A percentile compares a stretch with the other conserved stretches of the same genome.
Conservation (phyloP, 140 eudicot species). For the Cichorium intybus region DNA sequence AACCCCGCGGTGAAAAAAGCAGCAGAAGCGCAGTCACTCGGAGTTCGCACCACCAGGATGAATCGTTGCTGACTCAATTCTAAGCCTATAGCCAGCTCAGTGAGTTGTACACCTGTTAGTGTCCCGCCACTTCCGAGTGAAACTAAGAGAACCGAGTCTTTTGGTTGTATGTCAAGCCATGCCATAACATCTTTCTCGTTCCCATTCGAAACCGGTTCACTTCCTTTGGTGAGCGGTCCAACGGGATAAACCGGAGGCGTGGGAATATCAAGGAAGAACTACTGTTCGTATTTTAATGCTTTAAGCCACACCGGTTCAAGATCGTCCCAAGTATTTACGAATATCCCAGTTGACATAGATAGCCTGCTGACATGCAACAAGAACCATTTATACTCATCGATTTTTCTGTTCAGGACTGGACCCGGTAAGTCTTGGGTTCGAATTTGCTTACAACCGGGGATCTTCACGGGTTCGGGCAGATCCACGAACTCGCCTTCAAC, state of each 20-base stretch:
- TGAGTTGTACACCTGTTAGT: slow-evolving; percentile 39
- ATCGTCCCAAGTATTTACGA: slow-evolving; percentile 44
- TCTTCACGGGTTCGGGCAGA: slow-evolving; percentile 24
- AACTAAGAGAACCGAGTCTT: slow-evolving; percentile 40
- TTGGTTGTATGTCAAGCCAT: slow-evolving; percentile 55
- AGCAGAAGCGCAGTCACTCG: slow-evolving; percentile 17
- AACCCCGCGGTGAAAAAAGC: slow-evolving; percentile 17
- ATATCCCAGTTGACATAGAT: slow-evolving; percentile 31
- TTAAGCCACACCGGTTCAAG: slow-evolving; percentile 30
- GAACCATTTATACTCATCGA: slow-evolving; percentile 35
- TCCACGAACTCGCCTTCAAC: slow-evolving; percentile 42
- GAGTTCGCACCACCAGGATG: slow-evolving; percentile 36
- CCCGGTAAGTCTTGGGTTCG: slow-evolving; percentile 18
- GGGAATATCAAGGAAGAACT: slow-evolving; percentile 14
- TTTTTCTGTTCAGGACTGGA: slow-evolving; percentile 24
- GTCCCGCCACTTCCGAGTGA: slow-evolving; percentile 54
- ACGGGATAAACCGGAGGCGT: slow-evolving; percentile 39
- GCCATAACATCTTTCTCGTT: background rate
- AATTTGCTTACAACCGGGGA: slow-evolving; percentile 45
- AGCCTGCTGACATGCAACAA: slow-evolving; percentile 26
- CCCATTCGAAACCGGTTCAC: slow-evolving; percentile 2
- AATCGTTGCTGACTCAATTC: slow-evolving; percentile 49
- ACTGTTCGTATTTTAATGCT: slow-evolving; percentile 15
- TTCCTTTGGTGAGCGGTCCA: slow-evolving; percentile 39
- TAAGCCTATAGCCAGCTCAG: slow-evolving; percentile 50